Evolutionary conservation across 192 early-diverging fungal genomes (phyloP), one percentile per base, ranked within the genome.

Genomic region (Ramicandelaber brevisporus): DNA sequence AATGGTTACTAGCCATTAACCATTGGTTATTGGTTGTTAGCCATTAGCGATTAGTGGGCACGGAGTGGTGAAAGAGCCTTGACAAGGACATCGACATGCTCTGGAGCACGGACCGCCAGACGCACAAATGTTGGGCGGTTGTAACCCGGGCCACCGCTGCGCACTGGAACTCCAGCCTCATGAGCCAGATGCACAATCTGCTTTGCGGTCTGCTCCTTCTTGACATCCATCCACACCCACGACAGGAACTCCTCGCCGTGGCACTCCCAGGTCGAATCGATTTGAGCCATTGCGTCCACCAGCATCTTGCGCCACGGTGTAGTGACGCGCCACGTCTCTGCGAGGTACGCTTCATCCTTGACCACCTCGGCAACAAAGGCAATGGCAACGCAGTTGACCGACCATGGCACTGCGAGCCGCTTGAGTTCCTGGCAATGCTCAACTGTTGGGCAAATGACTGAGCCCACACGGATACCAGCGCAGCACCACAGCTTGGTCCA

Each of bases 401-500:
- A 73, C 83, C 83, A 87, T 0, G 83, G 83, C 3, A 87, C 80
- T 50, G 82, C 78, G 6, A 74, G 52, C 46, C 68, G 70, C 44
- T 74, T 73, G 30, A 87, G 53, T 3, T 55, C 63, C 4, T 60
- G 53, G 48, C 68, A 70, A 35, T 84, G 80, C 2, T 38, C 47
- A 6, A 38, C 63, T 4, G 83, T 82, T 5, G 83, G 80, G 43
- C 80, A 82, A 8, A 87, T 68, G 14, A 87, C 69, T 0, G 80
- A 84, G 12, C 83, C 83, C 11, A 84, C 50, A 26, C 83, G 73
- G 35, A 87, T 58, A 15, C 83, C 83, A 3, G 80, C 80, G 58
- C 83, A 87, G 21, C 73, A 84, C 80, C 80, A 87, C 27, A 87
- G 59, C 46, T 87, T 87, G 23, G 83, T 87, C 83, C 83, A 87